These are phyloP conservation scores for Incumbomyces lentus DNA, from an alignment of 2,329 filamentous ascomycete genomes.

Conservation along the genomic window DNA sequence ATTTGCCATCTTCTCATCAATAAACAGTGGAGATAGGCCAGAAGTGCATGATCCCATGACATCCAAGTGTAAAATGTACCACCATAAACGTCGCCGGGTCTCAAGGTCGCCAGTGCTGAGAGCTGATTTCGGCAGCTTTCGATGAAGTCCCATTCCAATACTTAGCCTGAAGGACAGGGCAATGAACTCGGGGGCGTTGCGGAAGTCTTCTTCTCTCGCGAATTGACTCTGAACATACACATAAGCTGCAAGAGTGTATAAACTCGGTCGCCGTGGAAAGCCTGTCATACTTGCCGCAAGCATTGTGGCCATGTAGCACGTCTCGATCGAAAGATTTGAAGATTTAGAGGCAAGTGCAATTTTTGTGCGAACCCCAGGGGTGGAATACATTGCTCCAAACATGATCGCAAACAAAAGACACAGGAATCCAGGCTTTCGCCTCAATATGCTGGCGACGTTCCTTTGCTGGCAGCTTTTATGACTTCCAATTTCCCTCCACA, in stretches of 20 bases:
- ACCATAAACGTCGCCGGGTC: slow-evolving; percentile 16
- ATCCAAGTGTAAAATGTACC: slow-evolving; percentile 18
- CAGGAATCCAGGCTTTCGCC: slow-evolving; percentile 14
- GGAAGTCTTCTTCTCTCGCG: slow-evolving; percentile 18
- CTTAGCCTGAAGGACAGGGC: slow-evolving; percentile 15
- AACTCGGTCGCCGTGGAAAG: slow-evolving; percentile 15
- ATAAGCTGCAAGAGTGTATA: slow-evolving; percentile 15
- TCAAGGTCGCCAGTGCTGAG: slow-evolving; percentile 13
- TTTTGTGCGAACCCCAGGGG: slow-evolving; percentile 7
- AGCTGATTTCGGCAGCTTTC: slow-evolving; percentile 10
- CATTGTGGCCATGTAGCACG: slow-evolving; percentile 15
- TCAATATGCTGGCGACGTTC: slow-evolving; percentile 11
- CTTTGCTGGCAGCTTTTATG: slow-evolving; percentile 8
- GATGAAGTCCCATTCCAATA: slow-evolving; percentile 17
- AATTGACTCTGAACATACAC: slow-evolving; percentile 17
- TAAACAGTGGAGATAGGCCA: slow-evolving; percentile 16
- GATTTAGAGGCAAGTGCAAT: slow-evolving; percentile 5
- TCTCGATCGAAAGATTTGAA: slow-evolving; percentile 6
- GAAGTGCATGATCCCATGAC: slow-evolving; percentile 17
- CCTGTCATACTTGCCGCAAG: slow-evolving; percentile 11
- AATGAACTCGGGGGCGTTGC: slow-evolving; percentile 16
- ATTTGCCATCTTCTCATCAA: slow-evolving; percentile 17
- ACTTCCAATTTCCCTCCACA: slow-evolving; percentile 10
- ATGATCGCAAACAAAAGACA: slow-evolving; percentile 14
- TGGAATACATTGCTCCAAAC: slow-evolving; percentile 11